Base-by-base conservation (phyloP, 495 filamentous ascomycete species). In the Aspergillus nidulans region DNA sequence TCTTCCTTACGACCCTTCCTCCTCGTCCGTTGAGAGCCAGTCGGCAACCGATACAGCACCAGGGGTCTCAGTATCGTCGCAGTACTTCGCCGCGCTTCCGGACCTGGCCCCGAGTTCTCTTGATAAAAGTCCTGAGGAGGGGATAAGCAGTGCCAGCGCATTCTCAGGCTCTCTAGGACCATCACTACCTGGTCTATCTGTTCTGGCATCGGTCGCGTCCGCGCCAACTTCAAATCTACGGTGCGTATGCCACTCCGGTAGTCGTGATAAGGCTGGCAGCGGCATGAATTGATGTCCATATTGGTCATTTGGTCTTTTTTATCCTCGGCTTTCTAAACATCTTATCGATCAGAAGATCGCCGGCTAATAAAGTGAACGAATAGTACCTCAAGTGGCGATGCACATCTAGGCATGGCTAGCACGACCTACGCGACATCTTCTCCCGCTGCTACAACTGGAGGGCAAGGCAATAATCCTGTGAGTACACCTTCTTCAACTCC, bases 381-480 rank as follows among this genome's bases (percentile, higher is more conserved):
- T 64, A 83, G 79, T 63, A 69, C 74, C 39, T 82, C 79, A 59
- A 70, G 64, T 53, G 73, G 72, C 62, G 68, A 76, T 77, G 71
- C 69, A 51, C 74, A 70, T 62, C 69, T 68, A 65, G 75, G 59
- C 62, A 82, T 82, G 77, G 75, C 69, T 42, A 81, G 71, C 64
- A 81, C 81, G 72, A 81, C 69, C 52, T 86, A 85, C 66, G 72
- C 81, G 49, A 82, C 81, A 36, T 81, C 85, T 9, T 85, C 86
- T 21, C 85, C 85, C 8, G 85, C 87, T 25, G 84, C 83, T 12
- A 86, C 85, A 0, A 80, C 79, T 43, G 86, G 82, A 57, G 84
- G 84, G 43, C 81, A 82, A 60, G 82, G 81, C 25, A 86, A 82
- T 56, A 82, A 79, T 55, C 77, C 85, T 58, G 88, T 90, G 75